Evolutionary conservation across 345 rosid species (phyloP).

Genomic region (Arabidopsis arenosa): DNA sequence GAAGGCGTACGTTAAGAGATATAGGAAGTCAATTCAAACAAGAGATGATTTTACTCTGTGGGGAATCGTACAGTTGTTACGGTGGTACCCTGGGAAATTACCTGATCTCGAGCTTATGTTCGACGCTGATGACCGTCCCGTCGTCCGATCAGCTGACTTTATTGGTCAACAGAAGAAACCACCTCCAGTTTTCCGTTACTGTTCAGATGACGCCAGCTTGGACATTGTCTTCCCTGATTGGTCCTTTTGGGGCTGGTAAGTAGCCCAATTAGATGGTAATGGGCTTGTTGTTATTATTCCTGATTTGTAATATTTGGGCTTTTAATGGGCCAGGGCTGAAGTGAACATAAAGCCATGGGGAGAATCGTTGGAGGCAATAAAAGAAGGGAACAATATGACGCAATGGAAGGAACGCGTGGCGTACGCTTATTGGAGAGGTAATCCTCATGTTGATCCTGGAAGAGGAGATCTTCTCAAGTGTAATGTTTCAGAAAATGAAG

Average conservation of each 20-base stretch:
- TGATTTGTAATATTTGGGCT: slow-evolving; percentile 5
- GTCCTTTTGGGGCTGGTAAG: slow-evolving; percentile 91
- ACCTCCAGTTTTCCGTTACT: slow-evolving; percentile 67
- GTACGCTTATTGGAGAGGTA: slow-evolving; percentile 68
- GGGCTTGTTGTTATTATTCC: neutral
- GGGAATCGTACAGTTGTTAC: slow-evolving; percentile 77
- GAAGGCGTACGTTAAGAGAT: slow-evolving; percentile 62
- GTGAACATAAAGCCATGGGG: slow-evolving; percentile 53
- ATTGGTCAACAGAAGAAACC: slow-evolving; percentile 51
- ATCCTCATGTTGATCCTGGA: slow-evolving; percentile 47
- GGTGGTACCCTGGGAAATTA: slow-evolving; percentile 62
- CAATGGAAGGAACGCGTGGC: slow-evolving; percentile 58
- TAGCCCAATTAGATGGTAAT: neutral
- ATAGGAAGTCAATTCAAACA: slow-evolving; percentile 49
- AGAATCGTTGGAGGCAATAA: slow-evolving; percentile 43
- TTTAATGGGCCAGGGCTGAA: slow-evolving; percentile 54
- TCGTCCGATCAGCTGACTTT: slow-evolving; percentile 47
- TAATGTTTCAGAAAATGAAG: slow-evolving; percentile 35
- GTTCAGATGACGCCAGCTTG: slow-evolving; percentile 53
- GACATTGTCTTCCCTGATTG: slow-evolving; percentile 83
- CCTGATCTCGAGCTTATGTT: slow-evolving; percentile 82
- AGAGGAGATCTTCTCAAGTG: slow-evolving; percentile 54
- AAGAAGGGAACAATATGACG: slow-evolving; percentile 45
- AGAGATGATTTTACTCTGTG: slow-evolving; percentile 63
- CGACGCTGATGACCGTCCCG: slow-evolving; percentile 60